Evolutionary conservation across 371 early-diverging fungal genomes (phyloP), one percentile per base, ranked within the genome.

Genomic region (Rhizomucor miehei): DNA sequence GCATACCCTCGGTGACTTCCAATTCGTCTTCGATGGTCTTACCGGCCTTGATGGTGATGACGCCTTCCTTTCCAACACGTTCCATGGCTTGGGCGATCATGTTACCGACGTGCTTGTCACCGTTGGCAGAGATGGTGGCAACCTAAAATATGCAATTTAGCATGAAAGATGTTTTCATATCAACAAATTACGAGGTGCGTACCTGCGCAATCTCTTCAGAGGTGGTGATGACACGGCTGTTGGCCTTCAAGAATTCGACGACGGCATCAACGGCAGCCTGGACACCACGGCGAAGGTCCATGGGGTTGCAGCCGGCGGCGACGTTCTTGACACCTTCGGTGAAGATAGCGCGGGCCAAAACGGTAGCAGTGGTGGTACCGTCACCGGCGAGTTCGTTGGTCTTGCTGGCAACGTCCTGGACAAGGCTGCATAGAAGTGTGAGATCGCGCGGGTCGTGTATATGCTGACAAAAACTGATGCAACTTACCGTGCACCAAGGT

Each of bases 61-160:
- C 98, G 65, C 98, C 98, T 80, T 98, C 98, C 84, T 97, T 98
- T 68, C 98, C 98, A 60, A 98, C 98, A 85, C 95, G 96, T 70
- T 95, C 97, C 98, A 98, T 98, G 46, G 98, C 98, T 63, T 91
- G 89, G 47, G 98, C 95, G 72, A 98, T 94, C 77, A 97, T 71
- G 54, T 87, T 75, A 62, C 98, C 98, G 38, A 98, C 90, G 65
- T 94, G 93, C 62, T 86, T 84, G 80, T 98, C 98, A 60, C 98
- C 98, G 79, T 98, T 98, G 59, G 98, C 98, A 41, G 97, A 97
- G 75, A 97, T 98, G 56, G 98, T 95, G 34, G 95, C 98, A 56
- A 94, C 94, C 81, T 87, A 71, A 17, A 35, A 35, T 17, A 51
- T 29, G 17, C 39, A 59, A 29, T 50, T 45, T 46, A 12, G 16